phyloP scores from a whole-genome alignment of 176 grass and related monocot genomes.

The Phyllostachys edulis region DNA sequence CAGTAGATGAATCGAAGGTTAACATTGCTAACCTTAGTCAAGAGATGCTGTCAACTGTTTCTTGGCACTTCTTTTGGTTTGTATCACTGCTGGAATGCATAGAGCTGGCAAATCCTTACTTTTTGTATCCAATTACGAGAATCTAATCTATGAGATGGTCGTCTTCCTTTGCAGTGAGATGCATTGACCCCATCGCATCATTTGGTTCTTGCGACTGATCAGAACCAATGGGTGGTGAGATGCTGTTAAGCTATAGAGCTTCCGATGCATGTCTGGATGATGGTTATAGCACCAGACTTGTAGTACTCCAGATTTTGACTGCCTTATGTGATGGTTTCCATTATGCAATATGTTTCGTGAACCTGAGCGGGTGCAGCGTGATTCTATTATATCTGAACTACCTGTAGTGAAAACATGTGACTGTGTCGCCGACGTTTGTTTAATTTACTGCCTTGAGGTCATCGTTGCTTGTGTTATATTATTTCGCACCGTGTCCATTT shows the following conservation, averaged over 20 bases:
- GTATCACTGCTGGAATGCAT: not conserved
- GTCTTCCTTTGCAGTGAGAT: slow-evolving; percentile 29
- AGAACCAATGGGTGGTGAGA: not conserved
- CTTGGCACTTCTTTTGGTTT: not conserved
- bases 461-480: not conserved
- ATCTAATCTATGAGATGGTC: not conserved
- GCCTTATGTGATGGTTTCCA: not conserved
- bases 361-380: not conserved
- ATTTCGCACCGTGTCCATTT: not conserved
- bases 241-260: not conserved
- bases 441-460: not conserved
- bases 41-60: not conserved
- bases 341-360: not conserved
- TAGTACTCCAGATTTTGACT: slow-evolving; percentile 8
- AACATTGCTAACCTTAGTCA: not conserved
- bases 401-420: not conserved
- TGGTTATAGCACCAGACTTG: not conserved
- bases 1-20: not conserved
- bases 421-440: not conserved
- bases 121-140: not conserved
- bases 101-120: not conserved
- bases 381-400: not conserved
- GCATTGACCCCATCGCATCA: not conserved
- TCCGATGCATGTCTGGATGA: not conserved
- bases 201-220: not conserved